These are phyloP conservation scores for Flaveria robusta DNA, from an alignment of 129 eudicot genomes.

Conservation along the genomic window DNA sequence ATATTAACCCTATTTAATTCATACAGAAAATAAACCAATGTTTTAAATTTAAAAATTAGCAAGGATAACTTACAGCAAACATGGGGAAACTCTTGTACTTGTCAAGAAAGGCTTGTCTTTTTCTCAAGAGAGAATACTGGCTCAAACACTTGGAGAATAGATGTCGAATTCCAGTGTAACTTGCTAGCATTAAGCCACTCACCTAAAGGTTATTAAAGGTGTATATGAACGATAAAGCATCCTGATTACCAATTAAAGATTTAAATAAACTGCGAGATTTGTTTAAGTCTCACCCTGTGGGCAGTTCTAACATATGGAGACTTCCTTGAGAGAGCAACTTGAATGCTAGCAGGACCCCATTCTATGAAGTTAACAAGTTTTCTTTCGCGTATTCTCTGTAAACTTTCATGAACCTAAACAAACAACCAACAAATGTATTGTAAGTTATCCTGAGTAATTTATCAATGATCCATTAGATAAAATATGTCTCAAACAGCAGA, in stretches of 20 bases:
- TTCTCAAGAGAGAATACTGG: conserved; percentile 80
- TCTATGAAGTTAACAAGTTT: conserved; percentile 91
- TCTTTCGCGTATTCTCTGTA: conserved; percentile 90
- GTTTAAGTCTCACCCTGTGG: conserved; percentile 60
- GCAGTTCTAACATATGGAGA: conserved; percentile 91
- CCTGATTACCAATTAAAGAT: neutral
- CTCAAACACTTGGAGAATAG: conserved; percentile 79
- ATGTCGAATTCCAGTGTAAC: conserved; percentile 96
- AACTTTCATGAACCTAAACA: conserved; percentile 82
- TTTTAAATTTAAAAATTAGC: neutral
- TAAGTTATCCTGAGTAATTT: no score
- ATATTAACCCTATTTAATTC: neutral
- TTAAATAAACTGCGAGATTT: neutral
- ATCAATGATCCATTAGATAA: neutral
- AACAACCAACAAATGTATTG: neutral
- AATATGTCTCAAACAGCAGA: neutral
- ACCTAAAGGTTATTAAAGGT: conserved; percentile 46
- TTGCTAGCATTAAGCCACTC: conserved; percentile 93
- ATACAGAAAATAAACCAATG: neutral
- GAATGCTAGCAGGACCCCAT: conserved; percentile 98
- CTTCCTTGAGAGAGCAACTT: conserved; percentile 91
- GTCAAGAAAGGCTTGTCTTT: conserved; percentile 93
- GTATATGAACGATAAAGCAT: conserved; percentile 6
- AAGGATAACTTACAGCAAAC: conserved; percentile 78
- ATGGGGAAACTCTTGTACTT: conserved; percentile 83